These are phyloP conservation scores for Alternaria sp. DNA, from an alignment of 2,329 filamentous ascomycete species.

Conservation along the genomic window DNA sequence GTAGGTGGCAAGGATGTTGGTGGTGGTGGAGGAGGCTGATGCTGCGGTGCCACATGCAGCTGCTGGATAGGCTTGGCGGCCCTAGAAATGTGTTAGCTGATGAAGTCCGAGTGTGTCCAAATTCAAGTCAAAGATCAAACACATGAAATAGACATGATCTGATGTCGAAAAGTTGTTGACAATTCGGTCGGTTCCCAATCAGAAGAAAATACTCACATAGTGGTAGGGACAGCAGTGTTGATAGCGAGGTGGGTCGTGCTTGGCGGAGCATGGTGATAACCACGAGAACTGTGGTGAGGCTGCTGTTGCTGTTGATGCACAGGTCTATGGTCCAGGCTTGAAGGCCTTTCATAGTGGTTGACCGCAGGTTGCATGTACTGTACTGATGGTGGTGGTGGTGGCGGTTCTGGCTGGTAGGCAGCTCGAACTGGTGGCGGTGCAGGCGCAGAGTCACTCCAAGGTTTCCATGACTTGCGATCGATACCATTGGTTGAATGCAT, in stretches of 20 bases:
- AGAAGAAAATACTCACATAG: slow-evolving; percentile 10
- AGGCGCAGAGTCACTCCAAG: slow-evolving; percentile 26
- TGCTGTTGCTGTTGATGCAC: slow-evolving; percentile 25
- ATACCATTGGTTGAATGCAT: slow-evolving; percentile 20
- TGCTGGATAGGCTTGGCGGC: slow-evolving; percentile 49
- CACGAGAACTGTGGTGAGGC: slow-evolving; percentile 38
- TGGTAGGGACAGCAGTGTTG: slow-evolving; percentile 18
- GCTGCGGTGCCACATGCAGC: slow-evolving; percentile 34
- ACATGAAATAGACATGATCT: not conserved
- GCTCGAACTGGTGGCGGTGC: slow-evolving; percentile 27
- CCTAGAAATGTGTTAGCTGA: slow-evolving; percentile 4
- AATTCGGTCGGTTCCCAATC: not conserved
- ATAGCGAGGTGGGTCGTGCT: slow-evolving; percentile 36
- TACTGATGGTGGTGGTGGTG: slow-evolving; percentile 9
- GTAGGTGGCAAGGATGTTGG: slow-evolving; percentile 24
- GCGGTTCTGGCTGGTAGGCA: slow-evolving; percentile 30
- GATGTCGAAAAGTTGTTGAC: not conserved
- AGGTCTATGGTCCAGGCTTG: slow-evolving; percentile 33
- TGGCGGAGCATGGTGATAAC: slow-evolving; percentile 40
- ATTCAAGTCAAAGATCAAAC: not conserved
- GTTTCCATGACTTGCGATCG: slow-evolving; percentile 36
- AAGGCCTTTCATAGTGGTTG: slow-evolving; percentile 25
- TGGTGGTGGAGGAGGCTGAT: slow-evolving; percentile 26
- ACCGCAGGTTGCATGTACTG: slow-evolving; percentile 32
- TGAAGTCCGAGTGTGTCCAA: not conserved